These are phyloP conservation scores for Lepidium africanum DNA, from an alignment of 345 rosid species.

Conservation along the genomic window DNA sequence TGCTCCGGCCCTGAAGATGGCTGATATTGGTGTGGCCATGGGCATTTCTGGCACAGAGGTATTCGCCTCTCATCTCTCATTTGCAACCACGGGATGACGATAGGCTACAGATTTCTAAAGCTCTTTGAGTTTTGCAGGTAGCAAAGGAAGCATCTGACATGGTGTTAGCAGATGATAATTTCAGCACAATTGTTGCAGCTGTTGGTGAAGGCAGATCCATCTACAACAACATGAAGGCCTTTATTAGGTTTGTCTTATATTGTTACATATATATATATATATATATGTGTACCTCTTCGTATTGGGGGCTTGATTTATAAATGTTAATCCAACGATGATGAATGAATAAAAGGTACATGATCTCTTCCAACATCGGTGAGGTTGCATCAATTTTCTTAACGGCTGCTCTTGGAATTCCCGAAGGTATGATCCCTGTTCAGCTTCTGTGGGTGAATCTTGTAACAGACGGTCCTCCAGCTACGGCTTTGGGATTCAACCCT, in stretches of 20 bases:
- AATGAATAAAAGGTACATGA: conserved; percentile 74
- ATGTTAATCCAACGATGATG: not conserved
- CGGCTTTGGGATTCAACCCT: conserved; percentile 96
- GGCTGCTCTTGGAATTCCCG: conserved; percentile 98
- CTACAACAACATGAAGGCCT: conserved; percentile 95
- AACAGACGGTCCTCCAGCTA: conserved; percentile 98
- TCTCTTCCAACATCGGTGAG: conserved; percentile 97
- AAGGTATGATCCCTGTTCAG: conserved; percentile 98
- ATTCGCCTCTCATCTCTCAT: conserved; percentile 1
- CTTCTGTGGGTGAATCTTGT: conserved; percentile 99
- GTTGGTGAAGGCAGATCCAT: conserved; percentile 98
- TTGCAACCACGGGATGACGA: not conserved
- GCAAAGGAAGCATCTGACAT: conserved; percentile 99
- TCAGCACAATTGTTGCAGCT: conserved; percentile 91
- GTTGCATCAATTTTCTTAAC: conserved; percentile 93
- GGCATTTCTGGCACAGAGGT: conserved; percentile 98
- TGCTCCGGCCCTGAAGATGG: conserved; percentile 95
- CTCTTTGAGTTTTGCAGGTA: conserved; percentile 39
- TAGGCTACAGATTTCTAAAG: not conserved
- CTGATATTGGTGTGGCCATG: conserved; percentile 98
- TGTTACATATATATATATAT: not conserved
- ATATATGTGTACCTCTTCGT: no score
- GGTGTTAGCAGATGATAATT: conserved; percentile 98
- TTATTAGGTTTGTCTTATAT: conserved; percentile 55
- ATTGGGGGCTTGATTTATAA: not conserved